Conservation (phyloP, 2,329 filamentous ascomycete genomes). For the Knoxdaviesia proteae region DNA sequence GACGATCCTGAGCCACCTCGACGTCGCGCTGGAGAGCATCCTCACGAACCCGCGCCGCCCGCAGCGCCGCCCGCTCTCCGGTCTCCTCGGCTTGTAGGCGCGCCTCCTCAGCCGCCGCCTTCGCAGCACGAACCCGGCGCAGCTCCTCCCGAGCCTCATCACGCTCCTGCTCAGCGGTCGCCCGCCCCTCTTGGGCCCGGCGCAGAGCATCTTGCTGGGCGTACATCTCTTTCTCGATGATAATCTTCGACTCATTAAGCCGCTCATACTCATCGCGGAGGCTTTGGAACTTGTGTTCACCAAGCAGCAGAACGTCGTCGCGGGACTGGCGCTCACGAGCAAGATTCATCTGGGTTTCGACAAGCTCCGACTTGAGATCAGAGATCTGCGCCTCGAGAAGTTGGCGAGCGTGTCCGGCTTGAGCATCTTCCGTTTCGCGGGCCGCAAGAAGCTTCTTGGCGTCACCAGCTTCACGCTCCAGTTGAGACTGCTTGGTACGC, state of each 20-base stretch:
- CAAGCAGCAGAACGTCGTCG: conserved; percentile 78
- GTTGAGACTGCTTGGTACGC: conserved; percentile 61
- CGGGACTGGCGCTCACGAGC: conserved; percentile 83
- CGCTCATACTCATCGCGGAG: conserved; percentile 70
- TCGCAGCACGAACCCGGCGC: conserved; percentile 60
- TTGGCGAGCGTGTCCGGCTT: conserved; percentile 61
- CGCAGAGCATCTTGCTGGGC: conserved; percentile 82
- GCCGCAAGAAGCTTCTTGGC: conserved; percentile 72
- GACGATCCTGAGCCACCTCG: conserved; percentile 53
- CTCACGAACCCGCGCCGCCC: conserved; percentile 62
- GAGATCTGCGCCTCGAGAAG: conserved; percentile 74
- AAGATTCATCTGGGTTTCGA: conserved; percentile 67
- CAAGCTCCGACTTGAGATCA: conserved; percentile 69
- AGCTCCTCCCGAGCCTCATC: conserved; percentile 80
- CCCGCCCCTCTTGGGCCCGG: conserved; percentile 62
- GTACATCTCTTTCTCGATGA: conserved; percentile 94
- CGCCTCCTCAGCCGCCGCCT: conserved; percentile 67
- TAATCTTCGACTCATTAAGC: conserved; percentile 87
- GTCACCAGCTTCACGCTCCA: conserved; percentile 76
- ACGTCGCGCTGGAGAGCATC: conserved; percentile 59
- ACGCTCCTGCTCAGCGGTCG: conserved; percentile 64
- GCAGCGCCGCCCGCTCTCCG: conserved; percentile 60
- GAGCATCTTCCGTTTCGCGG: conserved; percentile 72
- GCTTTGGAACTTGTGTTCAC: conserved; percentile 68
- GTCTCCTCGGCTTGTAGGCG: conserved; percentile 63